Percentiles rank a stretch among this genome's conserved stretches.
These are phyloP conservation scores for Climacium dendroides DNA, from an alignment of 225 moss, liverwort and hornwort genomes.

Conservation along the genomic window DNA sequence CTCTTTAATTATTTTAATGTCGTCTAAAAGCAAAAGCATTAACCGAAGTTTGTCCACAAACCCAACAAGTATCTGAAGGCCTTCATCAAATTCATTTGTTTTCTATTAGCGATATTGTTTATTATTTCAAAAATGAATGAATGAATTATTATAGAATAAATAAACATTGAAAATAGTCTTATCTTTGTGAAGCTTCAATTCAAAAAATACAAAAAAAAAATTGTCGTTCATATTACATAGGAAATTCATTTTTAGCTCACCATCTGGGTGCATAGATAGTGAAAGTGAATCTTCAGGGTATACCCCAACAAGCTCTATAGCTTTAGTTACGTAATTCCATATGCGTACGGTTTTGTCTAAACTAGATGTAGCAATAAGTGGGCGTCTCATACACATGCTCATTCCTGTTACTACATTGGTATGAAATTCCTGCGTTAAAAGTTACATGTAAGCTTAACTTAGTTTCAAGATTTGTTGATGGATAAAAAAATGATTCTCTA, in stretches of 20 bases:
- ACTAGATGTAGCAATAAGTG: constrained; percentile 74
- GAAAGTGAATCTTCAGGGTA: constrained; percentile 85
- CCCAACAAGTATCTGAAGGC: constrained; percentile 69
- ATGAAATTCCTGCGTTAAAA: constrained; percentile 70
- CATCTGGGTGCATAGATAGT: constrained; percentile 75
- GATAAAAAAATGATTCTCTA: neutral
- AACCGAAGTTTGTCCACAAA: constrained; percentile 80
- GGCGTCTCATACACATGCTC: constrained; percentile 63
- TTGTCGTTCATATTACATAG: no score
- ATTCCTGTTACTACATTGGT: constrained; percentile 70
- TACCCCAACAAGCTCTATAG: constrained; percentile 35
- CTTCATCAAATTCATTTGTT: constrained; percentile 16
- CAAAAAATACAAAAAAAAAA: no score
- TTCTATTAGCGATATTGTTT: neutral
- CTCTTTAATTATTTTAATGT: constrained; percentile 63
- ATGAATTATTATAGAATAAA: no score
- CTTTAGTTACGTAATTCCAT: constrained; percentile 74
- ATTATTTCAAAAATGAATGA: neutral
- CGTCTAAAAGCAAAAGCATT: constrained; percentile 72
- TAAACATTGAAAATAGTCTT: no score
- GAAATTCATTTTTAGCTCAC: constrained; percentile 16
- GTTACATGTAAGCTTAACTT: no score
- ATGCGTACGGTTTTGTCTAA: constrained; percentile 61
- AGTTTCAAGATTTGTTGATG: neutral
- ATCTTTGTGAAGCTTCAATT: neutral